Evolutionary conservation across 768 basidiomycete genomes (phyloP), one percentile per base, ranked within the genome.

Genomic region (Podaxis rugospora): DNA sequence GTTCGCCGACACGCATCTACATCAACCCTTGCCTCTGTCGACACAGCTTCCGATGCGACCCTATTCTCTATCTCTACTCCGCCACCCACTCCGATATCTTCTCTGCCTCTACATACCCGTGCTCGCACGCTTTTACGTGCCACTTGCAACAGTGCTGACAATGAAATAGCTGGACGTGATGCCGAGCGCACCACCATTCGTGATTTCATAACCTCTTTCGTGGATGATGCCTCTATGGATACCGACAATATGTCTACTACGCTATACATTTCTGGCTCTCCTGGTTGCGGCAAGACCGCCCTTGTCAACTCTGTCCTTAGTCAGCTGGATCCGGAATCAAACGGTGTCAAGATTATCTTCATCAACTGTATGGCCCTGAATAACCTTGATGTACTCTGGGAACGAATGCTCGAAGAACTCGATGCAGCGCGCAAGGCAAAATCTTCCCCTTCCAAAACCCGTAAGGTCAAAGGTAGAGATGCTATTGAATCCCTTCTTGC

Each of bases 261-360:
- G 46, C 78, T 96, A 61, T 98, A 95, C 72, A 87, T 98, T 55
- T 95, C 95, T 7, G 96, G 96, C 7, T 85, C 93, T 1, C 94
- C 95, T 3, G 96, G 95, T 1, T 93, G 93, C 2, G 93, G 93
- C 18, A 95, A 96, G 76, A 95, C 92, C 1, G 93, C 92, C 0
- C 76, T 96, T 3, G 83, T 94, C 27, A 87, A 88, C 66, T 77
- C 86, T 4, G 75, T 92, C 28, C 70, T 95, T 21, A 72, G 71
- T 18, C 72, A 75, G 6, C 64, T 81, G 27, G 71, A 76, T 25
- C 66, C 75, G 6, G 75, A 77, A 32, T 65, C 65, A 46, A 57
- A 66, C 4, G 70, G 78, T n/a, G 69, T 83, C 47, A 80, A 77
- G 64, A 74, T 87, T 11, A 70, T 87, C 46, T 76, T 80, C 55